A percentile compares a stretch with the other conserved stretches of the same genome.
These are phyloP conservation scores for Chloris gayana DNA, from an alignment of 176 grass and related monocot genomes.

Conservation along the genomic window DNA sequence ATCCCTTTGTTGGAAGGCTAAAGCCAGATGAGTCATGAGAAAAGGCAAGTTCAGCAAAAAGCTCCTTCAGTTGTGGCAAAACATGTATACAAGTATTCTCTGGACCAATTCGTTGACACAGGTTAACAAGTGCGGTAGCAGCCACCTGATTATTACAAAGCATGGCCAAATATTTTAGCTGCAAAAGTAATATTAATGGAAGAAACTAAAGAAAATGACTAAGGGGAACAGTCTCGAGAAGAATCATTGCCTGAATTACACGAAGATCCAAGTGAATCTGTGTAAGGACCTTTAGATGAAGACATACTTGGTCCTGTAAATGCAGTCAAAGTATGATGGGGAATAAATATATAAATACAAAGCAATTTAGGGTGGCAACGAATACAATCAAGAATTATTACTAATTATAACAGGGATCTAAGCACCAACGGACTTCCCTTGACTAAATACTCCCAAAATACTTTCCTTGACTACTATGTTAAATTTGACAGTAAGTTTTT, in stretches of 20 bases:
- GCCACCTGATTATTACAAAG: slow-evolving; percentile 72
- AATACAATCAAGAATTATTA: neutral
- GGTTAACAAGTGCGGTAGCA: slow-evolving; percentile 57
- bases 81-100: slow-evolving; percentile 61
- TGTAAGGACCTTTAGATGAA: slow-evolving; percentile 80
- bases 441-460: neutral
- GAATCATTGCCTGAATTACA: slow-evolving; percentile 65
- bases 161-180: neutral
- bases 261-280: slow-evolving; percentile 74
- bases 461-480: slow-evolving; percentile 23
- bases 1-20: slow-evolving; percentile 45
- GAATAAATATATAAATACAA: slow-evolving; percentile 27
- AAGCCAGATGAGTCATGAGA: slow-evolving; percentile 48
- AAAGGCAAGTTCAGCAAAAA: slow-evolving; percentile 92
- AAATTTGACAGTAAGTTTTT: slow-evolving; percentile 25
- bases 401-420: neutral
- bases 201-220: slow-evolving; percentile 4
- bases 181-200: neutral
- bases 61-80: slow-evolving; percentile 73
- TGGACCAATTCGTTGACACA: slow-evolving; percentile 84
- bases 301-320: slow-evolving; percentile 84
- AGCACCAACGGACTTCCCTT: neutral
- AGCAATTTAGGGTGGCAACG: slow-evolving; percentile 24
- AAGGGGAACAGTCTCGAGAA: neutral
- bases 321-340: slow-evolving; percentile 19